Evolutionary conservation across 352 stramenopile genomes (phyloP).

Genomic region (Pythium brassicae): DNA sequence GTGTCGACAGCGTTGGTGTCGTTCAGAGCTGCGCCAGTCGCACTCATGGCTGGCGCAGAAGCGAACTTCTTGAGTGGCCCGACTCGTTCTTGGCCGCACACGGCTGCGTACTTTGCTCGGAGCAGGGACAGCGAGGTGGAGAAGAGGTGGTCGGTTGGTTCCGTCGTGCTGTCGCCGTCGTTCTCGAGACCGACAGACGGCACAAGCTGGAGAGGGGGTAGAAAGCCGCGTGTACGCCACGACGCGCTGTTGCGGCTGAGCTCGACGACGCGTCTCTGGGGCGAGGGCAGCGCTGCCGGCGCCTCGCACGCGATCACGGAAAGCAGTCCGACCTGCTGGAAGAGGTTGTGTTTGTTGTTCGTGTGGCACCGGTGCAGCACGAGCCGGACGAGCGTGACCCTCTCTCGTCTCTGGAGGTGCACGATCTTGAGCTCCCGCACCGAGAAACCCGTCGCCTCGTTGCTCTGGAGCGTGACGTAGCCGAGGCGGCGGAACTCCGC

Average conservation of each 20-base stretch:
- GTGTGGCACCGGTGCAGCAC: constrained; percentile 41
- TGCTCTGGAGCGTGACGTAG: constrained; percentile 32
- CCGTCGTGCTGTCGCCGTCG: background rate
- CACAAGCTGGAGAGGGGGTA: background rate
- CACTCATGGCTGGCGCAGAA: background rate
- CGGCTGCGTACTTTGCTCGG: constrained; percentile 4
- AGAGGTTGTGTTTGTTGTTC: constrained; percentile 39
- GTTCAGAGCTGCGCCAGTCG: background rate
- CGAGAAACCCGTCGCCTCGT: constrained; percentile 15
- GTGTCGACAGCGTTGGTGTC: background rate
- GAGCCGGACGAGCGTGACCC: constrained; percentile 33
- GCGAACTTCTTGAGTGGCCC: background rate
- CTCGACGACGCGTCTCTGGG: background rate
- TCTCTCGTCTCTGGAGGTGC: constrained; percentile 13
- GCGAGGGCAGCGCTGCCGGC: background rate
- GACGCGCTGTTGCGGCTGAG: constrained; percentile 1
- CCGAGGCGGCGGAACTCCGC: constrained; percentile 33
- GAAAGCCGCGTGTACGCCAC: background rate
- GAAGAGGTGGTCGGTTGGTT: constrained; percentile 3
- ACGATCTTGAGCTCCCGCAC: constrained; percentile 55
- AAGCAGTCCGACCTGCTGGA: constrained; percentile 45
- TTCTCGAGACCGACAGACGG: background rate
- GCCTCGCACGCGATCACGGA: constrained; percentile 19
- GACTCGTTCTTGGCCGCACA: background rate
- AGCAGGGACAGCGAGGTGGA: constrained; percentile 9